These are phyloP conservation scores for Dictyostelium brefeldianum DNA, from an alignment of 78 protist species.

Conservation along the genomic window DNA sequence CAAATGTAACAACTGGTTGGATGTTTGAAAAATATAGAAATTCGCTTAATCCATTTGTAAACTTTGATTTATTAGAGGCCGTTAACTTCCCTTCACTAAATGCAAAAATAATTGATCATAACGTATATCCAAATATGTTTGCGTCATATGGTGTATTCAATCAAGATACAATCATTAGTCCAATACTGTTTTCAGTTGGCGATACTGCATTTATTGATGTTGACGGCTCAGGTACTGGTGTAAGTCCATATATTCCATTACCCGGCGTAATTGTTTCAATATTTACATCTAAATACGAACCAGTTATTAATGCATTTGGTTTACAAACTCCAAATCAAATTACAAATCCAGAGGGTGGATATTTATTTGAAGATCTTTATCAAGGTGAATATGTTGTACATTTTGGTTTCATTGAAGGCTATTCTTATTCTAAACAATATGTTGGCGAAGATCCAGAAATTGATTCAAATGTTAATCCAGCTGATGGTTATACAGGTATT, in stretches of 20 bases:
- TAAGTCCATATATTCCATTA: neutral
- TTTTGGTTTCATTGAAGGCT: conserved; percentile 5
- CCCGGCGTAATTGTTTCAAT: neutral
- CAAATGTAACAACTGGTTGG: neutral
- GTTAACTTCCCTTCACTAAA: neutral
- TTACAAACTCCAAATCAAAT: neutral
- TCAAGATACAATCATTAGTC: neutral
- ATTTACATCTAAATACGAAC: neutral
- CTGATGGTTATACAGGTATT: neutral
- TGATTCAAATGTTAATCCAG: conserved; percentile 39
- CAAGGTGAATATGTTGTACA: conserved; percentile 32
- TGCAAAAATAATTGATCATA: neutral
- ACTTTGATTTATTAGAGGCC: neutral
- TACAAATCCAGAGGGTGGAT: neutral
- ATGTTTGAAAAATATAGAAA: neutral
- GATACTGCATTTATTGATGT: conserved; percentile 17
- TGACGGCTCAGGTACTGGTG: neutral
- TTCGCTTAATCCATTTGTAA: neutral
- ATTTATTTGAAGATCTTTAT: neutral
- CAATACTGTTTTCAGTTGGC: conserved; percentile 25
- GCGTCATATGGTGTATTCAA: neutral
- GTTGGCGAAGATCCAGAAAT: neutral
- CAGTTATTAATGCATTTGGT: conserved; percentile 21
- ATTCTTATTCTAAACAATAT: neutral
- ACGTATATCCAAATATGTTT: neutral